Percentiles rank a stretch among this genome's conserved stretches.
phyloP scores from a whole-genome alignment of 768 basidiomycete species.

The Leccinum longicurvipes region DNA sequence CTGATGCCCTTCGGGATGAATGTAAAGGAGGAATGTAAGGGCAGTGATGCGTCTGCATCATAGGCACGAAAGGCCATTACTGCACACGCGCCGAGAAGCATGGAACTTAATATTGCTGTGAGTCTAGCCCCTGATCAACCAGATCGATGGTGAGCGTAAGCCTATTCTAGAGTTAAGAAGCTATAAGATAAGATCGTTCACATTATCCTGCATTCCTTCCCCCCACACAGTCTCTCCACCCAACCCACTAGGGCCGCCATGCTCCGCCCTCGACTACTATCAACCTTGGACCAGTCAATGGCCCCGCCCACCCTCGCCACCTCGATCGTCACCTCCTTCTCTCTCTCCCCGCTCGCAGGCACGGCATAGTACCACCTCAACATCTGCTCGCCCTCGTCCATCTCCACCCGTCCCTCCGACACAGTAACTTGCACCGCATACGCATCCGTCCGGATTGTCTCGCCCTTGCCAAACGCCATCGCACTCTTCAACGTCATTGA shows the following conservation, averaged over 20 bases:
- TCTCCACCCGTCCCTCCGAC: slow-evolving; percentile 45
- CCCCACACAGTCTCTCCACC: slow-evolving; percentile 9
- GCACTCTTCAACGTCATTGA: slow-evolving; percentile 10
- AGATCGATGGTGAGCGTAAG: no score
- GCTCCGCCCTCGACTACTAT: neutral
- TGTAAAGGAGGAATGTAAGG: no score
- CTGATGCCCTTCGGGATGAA: no score
- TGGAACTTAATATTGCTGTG: no score
- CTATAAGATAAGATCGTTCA: slow-evolving; percentile 4
- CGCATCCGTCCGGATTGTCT: slow-evolving; percentile 14
- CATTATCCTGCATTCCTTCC: slow-evolving; percentile 23
- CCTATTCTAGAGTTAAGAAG: no score
- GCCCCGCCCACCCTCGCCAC: slow-evolving; percentile 41
- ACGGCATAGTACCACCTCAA: slow-evolving; percentile 48
- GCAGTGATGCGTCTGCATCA: no score
- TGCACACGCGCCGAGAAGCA: no score
- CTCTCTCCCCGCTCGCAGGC: slow-evolving; percentile 25
- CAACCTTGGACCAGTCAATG: slow-evolving; percentile 24
- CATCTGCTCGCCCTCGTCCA: slow-evolving; percentile 48
- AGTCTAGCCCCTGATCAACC: no score
- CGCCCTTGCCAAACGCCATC: neutral
- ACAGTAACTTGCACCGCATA: slow-evolving; percentile 43
- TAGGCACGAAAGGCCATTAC: no score
- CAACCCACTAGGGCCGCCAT: neutral
- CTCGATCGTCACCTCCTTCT: slow-evolving; percentile 37